Percentiles rank a stretch among this genome's conserved stretches.
Conservation (phyloP, 805 yeast species). For the Zygosaccharomyces bailii region DNA sequence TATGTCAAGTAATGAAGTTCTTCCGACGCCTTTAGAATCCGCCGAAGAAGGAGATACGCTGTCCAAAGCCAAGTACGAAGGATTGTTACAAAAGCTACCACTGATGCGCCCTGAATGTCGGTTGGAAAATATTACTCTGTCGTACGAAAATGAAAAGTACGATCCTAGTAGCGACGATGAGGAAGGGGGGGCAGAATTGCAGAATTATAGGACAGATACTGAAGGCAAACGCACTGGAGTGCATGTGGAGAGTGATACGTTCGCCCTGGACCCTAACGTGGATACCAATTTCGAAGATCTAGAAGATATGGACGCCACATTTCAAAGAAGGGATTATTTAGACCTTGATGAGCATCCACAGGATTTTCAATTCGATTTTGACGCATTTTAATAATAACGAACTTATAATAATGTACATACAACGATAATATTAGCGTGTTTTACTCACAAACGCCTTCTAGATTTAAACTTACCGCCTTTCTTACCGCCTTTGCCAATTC, state of each 20-base stretch:
- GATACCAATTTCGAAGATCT: slow-evolving; percentile 29
- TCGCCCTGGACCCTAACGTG: slow-evolving; percentile 15
- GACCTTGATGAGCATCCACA: slow-evolving; percentile 24
- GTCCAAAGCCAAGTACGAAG: slow-evolving; percentile 7
- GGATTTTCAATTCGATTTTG: slow-evolving; percentile 11
- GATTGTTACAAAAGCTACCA: slow-evolving; percentile 41
- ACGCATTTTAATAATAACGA: slow-evolving; percentile 15
- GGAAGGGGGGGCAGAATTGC: slow-evolving; percentile 10
- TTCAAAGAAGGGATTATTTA: slow-evolving; percentile 34
- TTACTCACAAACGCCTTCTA: slow-evolving; percentile 24
- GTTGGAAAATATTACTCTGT: slow-evolving; percentile 31
- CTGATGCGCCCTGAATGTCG: slow-evolving; percentile 35
- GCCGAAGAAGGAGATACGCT: slow-evolving; percentile 8
- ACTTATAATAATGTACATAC: slow-evolving; percentile 16
- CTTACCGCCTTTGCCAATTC: slow-evolving; percentile 26
- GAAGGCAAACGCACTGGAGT: slow-evolving; percentile 5
- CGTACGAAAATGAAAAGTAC: slow-evolving; percentile 27
- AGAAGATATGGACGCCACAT: slow-evolving; percentile 34
- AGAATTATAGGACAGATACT: slow-evolving; percentile 9
- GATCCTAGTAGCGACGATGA: slow-evolving; percentile 13
- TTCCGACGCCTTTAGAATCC: slow-evolving; percentile 15
- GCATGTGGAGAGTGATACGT: slow-evolving; percentile 6
- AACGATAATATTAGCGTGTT: slow-evolving; percentile 4
- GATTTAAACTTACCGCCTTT: slow-evolving; percentile 33
- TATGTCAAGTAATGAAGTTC: slow-evolving; percentile 12